Conservation (phyloP, 306 rosid species). For the Gastrolobium villosum region DNA sequence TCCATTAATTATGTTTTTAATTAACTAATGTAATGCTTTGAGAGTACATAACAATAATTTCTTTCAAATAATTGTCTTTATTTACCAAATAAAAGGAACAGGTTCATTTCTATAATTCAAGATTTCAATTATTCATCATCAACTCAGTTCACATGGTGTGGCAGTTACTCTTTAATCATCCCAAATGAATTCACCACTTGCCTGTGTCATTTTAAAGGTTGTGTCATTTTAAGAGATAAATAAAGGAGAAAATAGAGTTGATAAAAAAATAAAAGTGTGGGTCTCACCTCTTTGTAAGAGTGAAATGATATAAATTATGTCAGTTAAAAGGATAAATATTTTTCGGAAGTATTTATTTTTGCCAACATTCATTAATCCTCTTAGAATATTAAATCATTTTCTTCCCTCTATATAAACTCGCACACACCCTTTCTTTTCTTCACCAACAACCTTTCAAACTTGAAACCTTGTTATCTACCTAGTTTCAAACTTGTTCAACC, state of each 20-base stretch:
- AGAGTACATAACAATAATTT: too few species aligned
- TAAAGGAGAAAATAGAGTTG: too few species aligned
- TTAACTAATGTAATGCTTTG: not conserved
- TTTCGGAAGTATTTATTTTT: slow-evolving; percentile 2
- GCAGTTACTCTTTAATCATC: slow-evolving; percentile 17
- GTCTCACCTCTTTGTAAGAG: too few species aligned
- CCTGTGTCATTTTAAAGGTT: too few species aligned
- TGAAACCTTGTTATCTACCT: not conserved
- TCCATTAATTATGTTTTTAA: not conserved
- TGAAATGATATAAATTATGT: too few species aligned
- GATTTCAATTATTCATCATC: slow-evolving; percentile 31
- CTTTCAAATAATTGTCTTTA: not conserved
- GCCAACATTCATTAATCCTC: not conserved
- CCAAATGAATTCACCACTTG: slow-evolving; percentile 9
- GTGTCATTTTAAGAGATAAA: too few species aligned
- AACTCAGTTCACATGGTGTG: slow-evolving; percentile 39
- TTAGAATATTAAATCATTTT: slow-evolving; percentile 42
- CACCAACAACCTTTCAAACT: slow-evolving; percentile 34
- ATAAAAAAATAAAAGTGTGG: too few species aligned
- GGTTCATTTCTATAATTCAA: not conserved
- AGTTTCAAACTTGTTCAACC: not conserved
- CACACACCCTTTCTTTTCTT: slow-evolving; percentile 4
- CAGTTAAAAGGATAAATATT: too few species aligned
- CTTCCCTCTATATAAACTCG: slow-evolving; percentile 44
- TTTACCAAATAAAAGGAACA: not conserved